A percentile compares a stretch with the other conserved stretches of the same genome.
Evolutionary conservation across 495 filamentous ascomycete species (phyloP).

Genomic region (Acidomyces sp.): DNA sequence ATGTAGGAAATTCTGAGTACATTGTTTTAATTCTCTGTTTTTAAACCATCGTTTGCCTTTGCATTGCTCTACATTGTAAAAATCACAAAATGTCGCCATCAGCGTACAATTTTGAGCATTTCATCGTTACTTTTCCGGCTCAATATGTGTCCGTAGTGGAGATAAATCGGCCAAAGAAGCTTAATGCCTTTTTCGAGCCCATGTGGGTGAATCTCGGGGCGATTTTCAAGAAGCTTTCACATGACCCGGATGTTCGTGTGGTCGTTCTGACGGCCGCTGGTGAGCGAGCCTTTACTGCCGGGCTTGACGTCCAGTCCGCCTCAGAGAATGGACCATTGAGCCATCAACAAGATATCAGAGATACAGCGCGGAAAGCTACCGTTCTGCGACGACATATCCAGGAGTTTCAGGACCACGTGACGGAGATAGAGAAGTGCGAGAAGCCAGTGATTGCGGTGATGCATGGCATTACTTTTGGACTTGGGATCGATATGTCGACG

Average conservation of each 20-base stretch:
- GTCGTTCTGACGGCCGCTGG: slow-evolving; percentile 77
- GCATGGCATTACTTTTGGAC: slow-evolving; percentile 67
- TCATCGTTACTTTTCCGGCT: slow-evolving; percentile 58
- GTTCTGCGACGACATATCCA: slow-evolving; percentile 51
- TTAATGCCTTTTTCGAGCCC: slow-evolving; percentile 76
- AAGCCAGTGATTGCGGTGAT: slow-evolving; percentile 80
- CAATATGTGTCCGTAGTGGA: slow-evolving; percentile 79
- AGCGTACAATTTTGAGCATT: slow-evolving; percentile 43
- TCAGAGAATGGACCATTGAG: slow-evolving; percentile 18
- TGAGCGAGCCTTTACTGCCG: slow-evolving; percentile 70
- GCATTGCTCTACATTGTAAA: too few relatives aligned
- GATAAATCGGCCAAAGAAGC: slow-evolving; percentile 78
- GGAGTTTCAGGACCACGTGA: slow-evolving; percentile 68
- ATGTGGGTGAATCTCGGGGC: slow-evolving; percentile 79
- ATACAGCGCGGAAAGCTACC: slow-evolving; percentile 56
- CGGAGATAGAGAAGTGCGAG: slow-evolving; percentile 67
- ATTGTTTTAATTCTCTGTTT: too few relatives aligned
- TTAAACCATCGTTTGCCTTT: too few relatives aligned
- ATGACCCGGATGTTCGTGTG: slow-evolving; percentile 56
- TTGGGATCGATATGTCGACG: slow-evolving; percentile 72
- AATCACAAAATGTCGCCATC: slow-evolving; percentile 1
- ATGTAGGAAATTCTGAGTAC: too few relatives aligned
- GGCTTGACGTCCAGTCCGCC: slow-evolving; percentile 56
- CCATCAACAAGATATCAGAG: slow-evolving; percentile 24
- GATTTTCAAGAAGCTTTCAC: slow-evolving; percentile 63